Base-by-base conservation (phyloP, 2,329 filamentous ascomycete species). In the Exophiala oligosperma region DNA sequence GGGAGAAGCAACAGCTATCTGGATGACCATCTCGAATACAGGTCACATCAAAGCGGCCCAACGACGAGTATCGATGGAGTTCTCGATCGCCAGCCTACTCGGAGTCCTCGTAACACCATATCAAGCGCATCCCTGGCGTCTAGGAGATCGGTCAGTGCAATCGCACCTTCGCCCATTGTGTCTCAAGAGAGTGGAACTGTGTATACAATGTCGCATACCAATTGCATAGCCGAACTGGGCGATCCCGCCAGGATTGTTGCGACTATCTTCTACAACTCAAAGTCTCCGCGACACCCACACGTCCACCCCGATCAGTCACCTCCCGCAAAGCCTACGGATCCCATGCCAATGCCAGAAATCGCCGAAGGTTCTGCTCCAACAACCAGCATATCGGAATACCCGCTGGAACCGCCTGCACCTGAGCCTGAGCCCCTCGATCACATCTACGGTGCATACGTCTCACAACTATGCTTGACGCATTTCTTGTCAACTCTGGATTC, bases 371-470 rank as follows among this genome's bases (percentile, higher is more conserved):
- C 76, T 28, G 79, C 78, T 1, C 80, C 80, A 9, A 80, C 80
- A 24, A 70, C 77, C 41, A 79, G 80, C 59, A 73, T 83, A 40
- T 74, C 76, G 55, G 79, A 80, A 63, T 79, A 81, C 61, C 81
- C 81, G 2, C 78, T 81, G 43, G 80, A 83, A 65, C 81, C 81
- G 1, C 79, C 79, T 1, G 78, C 77, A 14, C 79, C 78, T 1
- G 81, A 81, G 58, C 79, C 80, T 4, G 79, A 81, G 57, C 79
- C 80, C 24, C 72, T 82, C 40, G 81, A 83, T 65, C 80, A 82
- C 66, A 71, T 83, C 17, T 83, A 83, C 65, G 81, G 81, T 8
- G 76, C 76, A 9, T 82, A 79, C 62, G 75, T 84, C 47, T 81
- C 78, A 54, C 80, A 82, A 68, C 70, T 81, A 63, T 83, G 81